These are phyloP conservation scores for Smallanthus sonchifolius DNA, from an alignment of 129 eudicot genomes.

Conservation along the genomic window DNA sequence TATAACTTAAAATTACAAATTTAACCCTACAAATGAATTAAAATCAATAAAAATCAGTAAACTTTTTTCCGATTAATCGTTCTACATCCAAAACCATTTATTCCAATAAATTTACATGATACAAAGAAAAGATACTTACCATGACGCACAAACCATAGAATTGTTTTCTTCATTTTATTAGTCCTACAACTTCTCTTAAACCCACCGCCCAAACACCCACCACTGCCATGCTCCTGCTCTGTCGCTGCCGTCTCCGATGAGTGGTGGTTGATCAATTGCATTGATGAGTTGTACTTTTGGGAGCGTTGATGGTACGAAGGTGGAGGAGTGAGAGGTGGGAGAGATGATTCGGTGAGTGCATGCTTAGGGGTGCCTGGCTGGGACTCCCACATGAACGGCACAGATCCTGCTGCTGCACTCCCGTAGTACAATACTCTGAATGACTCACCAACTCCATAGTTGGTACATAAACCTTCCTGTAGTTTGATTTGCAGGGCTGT, in stretches of 20 bases:
- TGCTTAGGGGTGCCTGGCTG: slow-evolving; percentile 84
- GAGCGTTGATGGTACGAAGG: slow-evolving; percentile 41
- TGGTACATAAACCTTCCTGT: slow-evolving; percentile 6
- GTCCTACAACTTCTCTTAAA: slow-evolving; percentile 16
- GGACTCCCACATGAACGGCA: slow-evolving; percentile 83
- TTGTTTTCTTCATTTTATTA: slow-evolving; percentile 41
- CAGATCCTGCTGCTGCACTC: slow-evolving; percentile 50
- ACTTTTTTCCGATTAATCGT: too few species aligned
- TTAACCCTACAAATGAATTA: too few species aligned
- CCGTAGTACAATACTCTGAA: slow-evolving; percentile 69
- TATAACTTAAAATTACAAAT: too few species aligned
- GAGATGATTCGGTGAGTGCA: slow-evolving; percentile 32
- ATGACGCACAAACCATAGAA: slow-evolving; percentile 39
- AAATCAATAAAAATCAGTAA: too few species aligned
- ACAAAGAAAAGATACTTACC: not conserved
- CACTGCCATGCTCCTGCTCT: slow-evolving; percentile 6
- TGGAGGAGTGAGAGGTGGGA: slow-evolving; percentile 79
- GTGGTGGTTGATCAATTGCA: slow-evolving; percentile 6
- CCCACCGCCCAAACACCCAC: slow-evolving; percentile 48
- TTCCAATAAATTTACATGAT: too few species aligned
- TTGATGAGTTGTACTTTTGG: slow-evolving; percentile 5
- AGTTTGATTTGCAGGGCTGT: slow-evolving; percentile 13
- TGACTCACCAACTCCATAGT: slow-evolving; percentile 39
- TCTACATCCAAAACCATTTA: too few species aligned
- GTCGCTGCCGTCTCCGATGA: not conserved